phyloP scores from a whole-genome alignment of 176 grass and related monocot genomes.

The Dendrocalamus sinicus region DNA sequence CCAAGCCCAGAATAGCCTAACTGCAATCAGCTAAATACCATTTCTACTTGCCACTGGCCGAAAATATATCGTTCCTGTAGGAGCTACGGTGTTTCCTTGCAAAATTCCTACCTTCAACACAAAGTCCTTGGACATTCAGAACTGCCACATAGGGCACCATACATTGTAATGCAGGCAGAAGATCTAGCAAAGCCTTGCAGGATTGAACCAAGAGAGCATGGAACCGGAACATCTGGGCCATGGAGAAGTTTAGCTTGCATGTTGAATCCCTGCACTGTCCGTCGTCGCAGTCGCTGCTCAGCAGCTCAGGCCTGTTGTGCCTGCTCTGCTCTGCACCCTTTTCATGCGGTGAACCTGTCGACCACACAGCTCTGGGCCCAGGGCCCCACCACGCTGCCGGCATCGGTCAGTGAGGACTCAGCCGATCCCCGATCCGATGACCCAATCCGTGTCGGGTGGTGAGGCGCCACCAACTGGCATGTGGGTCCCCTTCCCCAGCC shows the following conservation, averaged over 20 bases:
- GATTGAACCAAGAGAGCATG: conserved; percentile 24
- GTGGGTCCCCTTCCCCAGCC: neutral
- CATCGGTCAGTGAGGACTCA: conserved; percentile 40
- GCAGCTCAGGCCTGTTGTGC: neutral
- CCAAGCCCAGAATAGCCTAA: neutral
- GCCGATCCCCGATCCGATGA: conserved; percentile 58
- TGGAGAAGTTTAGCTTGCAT: conserved; percentile 18
- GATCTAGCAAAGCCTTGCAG: neutral
- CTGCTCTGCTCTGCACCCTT: neutral
- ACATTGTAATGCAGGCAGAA: neutral
- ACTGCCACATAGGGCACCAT: neutral
- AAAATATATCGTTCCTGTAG: neutral
- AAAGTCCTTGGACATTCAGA: neutral
- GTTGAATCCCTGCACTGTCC: conserved; percentile 32
- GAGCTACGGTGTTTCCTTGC: neutral
- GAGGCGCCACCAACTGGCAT: conserved; percentile 22
- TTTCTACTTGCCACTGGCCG: neutral
- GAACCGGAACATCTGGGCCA: conserved; percentile 39
- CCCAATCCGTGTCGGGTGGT: conserved; percentile 45
- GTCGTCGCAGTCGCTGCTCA: neutral
- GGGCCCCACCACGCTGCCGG: conserved; percentile 36
- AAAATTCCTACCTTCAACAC: neutral
- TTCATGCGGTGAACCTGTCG: conserved; percentile 46
- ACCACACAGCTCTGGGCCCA: conserved; percentile 15
- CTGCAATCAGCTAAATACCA: neutral